Percentiles rank a stretch among this genome's conserved stretches.
phyloP scores from a whole-genome alignment of 2,329 filamentous ascomycete genomes.

The Xylariaceae sp. region DNA sequence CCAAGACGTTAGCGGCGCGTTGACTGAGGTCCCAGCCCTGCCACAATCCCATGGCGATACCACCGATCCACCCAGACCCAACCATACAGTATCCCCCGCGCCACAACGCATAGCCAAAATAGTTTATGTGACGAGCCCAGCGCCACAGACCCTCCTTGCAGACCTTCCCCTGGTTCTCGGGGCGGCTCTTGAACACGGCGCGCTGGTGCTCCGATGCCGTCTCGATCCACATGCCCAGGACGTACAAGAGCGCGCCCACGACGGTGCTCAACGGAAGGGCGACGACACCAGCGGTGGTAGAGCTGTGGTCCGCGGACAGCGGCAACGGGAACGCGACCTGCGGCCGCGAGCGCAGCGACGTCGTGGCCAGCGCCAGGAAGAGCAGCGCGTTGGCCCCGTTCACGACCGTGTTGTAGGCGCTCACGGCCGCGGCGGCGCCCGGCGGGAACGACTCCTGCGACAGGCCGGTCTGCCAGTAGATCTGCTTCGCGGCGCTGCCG shows the following conservation, averaged over 20 bases:
- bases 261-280: conserved; percentile 45
- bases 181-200: conserved; percentile 45
- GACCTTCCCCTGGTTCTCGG: conserved; percentile 47
- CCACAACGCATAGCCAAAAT: conserved; percentile 46
- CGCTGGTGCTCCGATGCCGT: conserved; percentile 63
- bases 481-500: conserved; percentile 60
- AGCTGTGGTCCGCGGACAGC: no score
- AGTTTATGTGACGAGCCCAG: conserved; percentile 49
- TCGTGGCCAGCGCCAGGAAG: conserved; percentile 56
- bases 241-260: conserved; percentile 56
- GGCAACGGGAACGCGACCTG: conserved; percentile 28
- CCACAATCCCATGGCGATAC: conserved; percentile 36
- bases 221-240: conserved; percentile 59
- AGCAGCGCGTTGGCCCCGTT: conserved; percentile 63
- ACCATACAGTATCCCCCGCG: conserved; percentile 43
- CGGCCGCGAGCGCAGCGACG: conserved; percentile 41
- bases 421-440: conserved; percentile 49
- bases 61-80: conserved; percentile 45
- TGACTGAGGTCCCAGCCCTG: conserved; percentile 42
- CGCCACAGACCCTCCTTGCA: conserved; percentile 47
- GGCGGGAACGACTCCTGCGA: conserved; percentile 58
- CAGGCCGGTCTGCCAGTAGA: conserved; percentile 56
- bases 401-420: conserved; percentile 57
- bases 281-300: conserved; percentile 37
- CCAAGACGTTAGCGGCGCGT: conserved; percentile 42